Percentiles rank a stretch among this genome's conserved stretches.
These are phyloP conservation scores for Talaromyces sp. DNA, from an alignment of 2,329 filamentous ascomycete genomes.

Conservation along the genomic window DNA sequence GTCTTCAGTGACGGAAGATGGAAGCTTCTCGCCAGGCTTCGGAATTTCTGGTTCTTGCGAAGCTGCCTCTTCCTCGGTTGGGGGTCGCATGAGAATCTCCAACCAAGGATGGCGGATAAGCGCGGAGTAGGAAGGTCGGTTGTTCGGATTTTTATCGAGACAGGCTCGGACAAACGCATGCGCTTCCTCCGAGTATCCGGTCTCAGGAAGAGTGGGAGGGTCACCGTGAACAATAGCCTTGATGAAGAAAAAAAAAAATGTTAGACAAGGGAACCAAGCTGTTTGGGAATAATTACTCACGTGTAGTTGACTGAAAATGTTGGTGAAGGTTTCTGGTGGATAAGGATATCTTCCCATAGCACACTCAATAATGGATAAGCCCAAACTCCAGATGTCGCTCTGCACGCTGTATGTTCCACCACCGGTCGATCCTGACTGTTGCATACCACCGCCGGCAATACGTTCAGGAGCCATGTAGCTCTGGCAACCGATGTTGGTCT, in stretches of 20 bases:
- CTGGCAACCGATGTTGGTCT: conserved; percentile 98
- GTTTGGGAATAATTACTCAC: conserved; percentile 65
- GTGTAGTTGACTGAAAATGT: conserved; percentile 95
- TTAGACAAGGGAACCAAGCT: too few species aligned
- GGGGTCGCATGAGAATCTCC: conserved; percentile 70
- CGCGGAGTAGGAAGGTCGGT: conserved; percentile 91
- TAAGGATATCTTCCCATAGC: conserved; percentile 94
- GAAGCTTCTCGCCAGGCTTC: conserved; percentile 35
- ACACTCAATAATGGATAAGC: conserved; percentile 92
- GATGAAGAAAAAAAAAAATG: too few species aligned
- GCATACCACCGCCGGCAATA: conserved; percentile 83
- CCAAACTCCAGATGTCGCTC: conserved; percentile 96
- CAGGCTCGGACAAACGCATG: conserved; percentile 87
- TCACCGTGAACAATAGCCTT: conserved; percentile 97
- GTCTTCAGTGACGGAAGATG: conserved; percentile 62
- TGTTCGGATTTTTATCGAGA: conserved; percentile 86
- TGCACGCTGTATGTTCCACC: conserved; percentile 95
- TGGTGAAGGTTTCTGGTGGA: conserved; percentile 94
- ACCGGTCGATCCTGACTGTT: conserved; percentile 67
- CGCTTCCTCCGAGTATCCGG: conserved; percentile 76
- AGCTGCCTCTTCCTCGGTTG: conserved; percentile 64
- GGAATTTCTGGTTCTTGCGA: conserved; percentile 36
- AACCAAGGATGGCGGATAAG: conserved; percentile 91
- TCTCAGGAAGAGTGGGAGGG: conserved; percentile 80
- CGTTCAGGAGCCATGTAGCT: conserved; percentile 99